Conservation (phyloP, 2,329 filamentous ascomycete genomes). For the Fusarium algeriense region DNA sequence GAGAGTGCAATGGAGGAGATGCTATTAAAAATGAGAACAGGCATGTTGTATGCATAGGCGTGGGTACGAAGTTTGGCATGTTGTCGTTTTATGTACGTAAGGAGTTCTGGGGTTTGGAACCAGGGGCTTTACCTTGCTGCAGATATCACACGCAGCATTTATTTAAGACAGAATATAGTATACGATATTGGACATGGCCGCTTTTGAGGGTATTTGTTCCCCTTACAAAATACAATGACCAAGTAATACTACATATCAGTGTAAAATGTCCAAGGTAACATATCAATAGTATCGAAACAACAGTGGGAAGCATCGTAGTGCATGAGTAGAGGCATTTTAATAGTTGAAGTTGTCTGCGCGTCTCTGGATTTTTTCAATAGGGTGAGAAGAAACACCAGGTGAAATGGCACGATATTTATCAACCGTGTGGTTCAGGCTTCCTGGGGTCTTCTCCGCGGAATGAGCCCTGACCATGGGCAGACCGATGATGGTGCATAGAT, state of each 20-base stretch:
- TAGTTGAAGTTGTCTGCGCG: not conserved
- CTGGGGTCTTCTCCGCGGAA: conserved; percentile 17
- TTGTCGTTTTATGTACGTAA: conserved; percentile 44
- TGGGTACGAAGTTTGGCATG: conserved; percentile 29
- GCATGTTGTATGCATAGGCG: conserved; percentile 33
- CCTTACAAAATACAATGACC: not conserved
- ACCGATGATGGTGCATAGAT: conserved; percentile 35
- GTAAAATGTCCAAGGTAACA: not conserved
- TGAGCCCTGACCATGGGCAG: conserved; percentile 32
- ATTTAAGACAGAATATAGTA: conserved; percentile 29
- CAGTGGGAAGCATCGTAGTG: conserved; percentile 4
- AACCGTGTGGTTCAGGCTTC: conserved; percentile 21
- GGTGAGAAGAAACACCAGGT: conserved; percentile 8
- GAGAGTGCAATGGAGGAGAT: conserved; percentile 29
- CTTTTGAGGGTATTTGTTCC: not conserved
- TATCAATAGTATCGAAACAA: conserved; percentile 13
- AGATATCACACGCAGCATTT: conserved; percentile 33
- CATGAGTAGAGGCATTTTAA: conserved; percentile 12
- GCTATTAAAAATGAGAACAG: conserved; percentile 15
- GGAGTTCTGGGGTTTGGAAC: conserved; percentile 41
- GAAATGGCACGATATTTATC: conserved; percentile 33
- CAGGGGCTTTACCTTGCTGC: conserved; percentile 33
- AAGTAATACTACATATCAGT: not conserved
- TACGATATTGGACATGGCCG: conserved; percentile 13
- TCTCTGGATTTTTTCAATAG: not conserved